Base-by-base conservation (phyloP, 768 basidiomycete genomes). In the Mycena floridula region DNA sequence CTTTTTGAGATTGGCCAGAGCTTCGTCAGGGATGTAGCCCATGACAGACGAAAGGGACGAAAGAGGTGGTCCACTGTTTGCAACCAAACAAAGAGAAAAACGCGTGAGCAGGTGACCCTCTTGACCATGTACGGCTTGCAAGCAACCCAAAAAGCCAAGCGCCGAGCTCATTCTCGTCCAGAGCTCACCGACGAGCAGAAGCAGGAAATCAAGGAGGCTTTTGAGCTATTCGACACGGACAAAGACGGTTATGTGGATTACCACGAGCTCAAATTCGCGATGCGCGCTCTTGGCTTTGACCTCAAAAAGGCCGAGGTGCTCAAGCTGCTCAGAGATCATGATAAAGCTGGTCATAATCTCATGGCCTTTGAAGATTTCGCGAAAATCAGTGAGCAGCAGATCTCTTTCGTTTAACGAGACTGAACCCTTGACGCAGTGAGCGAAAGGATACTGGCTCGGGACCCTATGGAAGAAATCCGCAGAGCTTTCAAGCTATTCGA, bases 211-310 rank as follows among this genome's bases (percentile, higher is more conserved):
- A 93, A 93, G 63, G 96, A 99, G 58, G 96, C 96, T 0, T 99
- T 99, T 58, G 95, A 98, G 64, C 82, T 99, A 44, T 99, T 99
- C 60, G 96, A 99, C 68, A 89, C 93, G 37, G 96, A 99, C 76
- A 96, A 97, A 72, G 96, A 99, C 59, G 90, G 90, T 25, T 82
- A 77, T 42, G 73, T 98, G 45, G 96, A 97, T 68, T 98, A 98
- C 66, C 96, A 99, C 68, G 96, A 99, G 61, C 77, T 98, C 56
- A 99, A 98, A 65, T 96, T 99, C 57, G 93, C 95, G 42, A 94
- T 99, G 90, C 79, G 96, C 37, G 96, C 96, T 1, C 68, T 99
- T 47, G 96, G 96, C 1, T 98, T 98, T 61, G 96, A 98, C 62
- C 62, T 96, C 68, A 98, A 98, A 74, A 99, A 98, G 69, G 91